Percentiles rank a stretch among this genome's conserved stretches.
phyloP scores from a whole-genome alignment of 2,329 filamentous ascomycete genomes.

The Boeremia exigua region DNA sequence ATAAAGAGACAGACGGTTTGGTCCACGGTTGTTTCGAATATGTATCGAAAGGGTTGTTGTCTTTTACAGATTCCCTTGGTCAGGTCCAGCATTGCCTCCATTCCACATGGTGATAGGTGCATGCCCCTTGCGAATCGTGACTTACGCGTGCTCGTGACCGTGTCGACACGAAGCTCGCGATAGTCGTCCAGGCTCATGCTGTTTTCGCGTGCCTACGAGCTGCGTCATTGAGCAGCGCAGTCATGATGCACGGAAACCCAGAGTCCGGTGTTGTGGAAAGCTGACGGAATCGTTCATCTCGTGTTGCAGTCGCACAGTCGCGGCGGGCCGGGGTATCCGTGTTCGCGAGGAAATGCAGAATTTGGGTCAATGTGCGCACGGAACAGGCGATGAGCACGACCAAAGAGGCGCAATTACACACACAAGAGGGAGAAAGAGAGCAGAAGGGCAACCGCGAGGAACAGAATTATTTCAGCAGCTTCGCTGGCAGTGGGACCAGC shows the following conservation, averaged over 20 bases:
- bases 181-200: background rate
- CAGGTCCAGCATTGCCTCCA: background rate
- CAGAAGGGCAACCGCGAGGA: conserved; percentile 16
- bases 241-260: background rate
- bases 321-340: conserved; percentile 4
- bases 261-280: conserved; percentile 8
- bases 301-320: conserved; percentile 16
- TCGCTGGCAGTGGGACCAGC: conserved; percentile 33
- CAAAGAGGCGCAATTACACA: conserved; percentile 4
- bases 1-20: conserved; percentile 4
- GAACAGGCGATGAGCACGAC: conserved; percentile 5
- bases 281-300: conserved; percentile 6
- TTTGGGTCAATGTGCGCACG: background rate
- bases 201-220: background rate
- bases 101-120: conserved; percentile 12
- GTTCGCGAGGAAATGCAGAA: background rate
- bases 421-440: conserved; percentile 16
- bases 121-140: conserved; percentile 11
- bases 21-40: conserved; percentile 4
- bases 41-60: conserved; percentile 4
- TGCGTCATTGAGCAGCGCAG: conserved; percentile 1
- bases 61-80: background rate
- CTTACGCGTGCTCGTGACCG: conserved; percentile 12
- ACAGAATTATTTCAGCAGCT: conserved; percentile 37
- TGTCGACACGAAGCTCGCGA: background rate